Conservation (phyloP, 148 eudicot species). For the Rhododendron griersonianum region DNA sequence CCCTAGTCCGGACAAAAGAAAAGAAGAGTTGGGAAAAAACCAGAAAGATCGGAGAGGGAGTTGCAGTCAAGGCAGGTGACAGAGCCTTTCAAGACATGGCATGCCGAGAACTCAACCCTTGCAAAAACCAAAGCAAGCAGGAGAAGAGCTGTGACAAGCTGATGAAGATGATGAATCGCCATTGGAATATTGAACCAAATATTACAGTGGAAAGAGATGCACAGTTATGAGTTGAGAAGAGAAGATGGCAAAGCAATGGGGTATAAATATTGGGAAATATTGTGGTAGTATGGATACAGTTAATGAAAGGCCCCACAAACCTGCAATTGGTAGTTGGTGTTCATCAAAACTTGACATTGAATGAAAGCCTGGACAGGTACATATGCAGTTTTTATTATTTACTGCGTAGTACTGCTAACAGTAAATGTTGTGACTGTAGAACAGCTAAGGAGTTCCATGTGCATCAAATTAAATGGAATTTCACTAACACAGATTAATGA, state of each 20-base stretch:
- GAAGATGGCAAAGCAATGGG: not conserved
- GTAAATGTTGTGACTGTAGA: too few relatives aligned
- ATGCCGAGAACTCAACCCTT: constrained; percentile 22
- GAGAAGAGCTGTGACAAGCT: constrained; percentile 19
- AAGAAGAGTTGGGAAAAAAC: constrained; percentile 20
- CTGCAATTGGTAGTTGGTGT: not conserved
- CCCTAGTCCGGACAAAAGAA: not conserved
- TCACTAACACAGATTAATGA: too few relatives aligned
- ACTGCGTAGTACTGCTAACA: not conserved
- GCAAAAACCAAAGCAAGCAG: constrained; percentile 31
- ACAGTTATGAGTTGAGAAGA: not conserved
- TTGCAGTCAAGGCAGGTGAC: constrained; percentile 59
- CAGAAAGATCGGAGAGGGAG: constrained; percentile 43
- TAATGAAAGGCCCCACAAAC: constrained; percentile 4
- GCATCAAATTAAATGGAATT: too few relatives aligned
- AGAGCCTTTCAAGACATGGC: constrained; percentile 45
- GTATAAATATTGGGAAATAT: not conserved
- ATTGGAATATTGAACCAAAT: constrained; percentile 3
- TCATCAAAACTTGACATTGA: not conserved
- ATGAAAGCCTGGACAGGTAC: not conserved
- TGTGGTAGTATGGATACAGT: not conserved
- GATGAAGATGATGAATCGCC: constrained; percentile 19
- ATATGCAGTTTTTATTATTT: not conserved
- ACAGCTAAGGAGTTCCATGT: too few relatives aligned
- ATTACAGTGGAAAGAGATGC: not conserved